Base-by-base conservation (phyloP, 73 alveolate genomes). In the Blepharisma japonicum region DNA sequence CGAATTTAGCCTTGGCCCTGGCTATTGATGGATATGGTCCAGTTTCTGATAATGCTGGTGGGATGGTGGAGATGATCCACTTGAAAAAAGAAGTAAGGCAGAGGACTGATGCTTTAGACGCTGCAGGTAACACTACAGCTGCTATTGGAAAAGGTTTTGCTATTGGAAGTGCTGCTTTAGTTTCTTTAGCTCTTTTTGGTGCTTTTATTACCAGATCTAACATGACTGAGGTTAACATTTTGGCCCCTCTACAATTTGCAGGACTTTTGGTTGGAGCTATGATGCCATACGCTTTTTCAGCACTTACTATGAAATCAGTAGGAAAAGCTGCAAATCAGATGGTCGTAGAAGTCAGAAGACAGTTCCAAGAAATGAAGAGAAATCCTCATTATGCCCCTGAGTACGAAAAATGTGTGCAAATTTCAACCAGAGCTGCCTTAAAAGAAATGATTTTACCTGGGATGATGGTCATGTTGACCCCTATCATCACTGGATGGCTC, bases 121-220 rank as follows among this genome's bases (percentile, higher is more conserved):
- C 99, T 18, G 98, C 98, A 27, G 99, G 99, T 9, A 93, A 93
- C 82, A 82, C 89, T 72, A 91, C 97, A 32, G 99, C 99, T 20
- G 99, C 99, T 71, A 83, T 77, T 79, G 96, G 99, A 20, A 95
- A 95, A 80, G 99, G 99, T 67, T 95, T 95, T 86, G 99, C 99
- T 83, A 95, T 93, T 71, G 99, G 99, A 71, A 88, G 97, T 7
- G 99, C 99, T 42, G 97, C 97, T 61, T 83, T 95, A 48, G 99
- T 93, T 56, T 84, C 97, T 39, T 87, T 95, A 47, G 97, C 99
- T n/a, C 94, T 95, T 23, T 88, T 92, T 89, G 98, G 98, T 77
- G 98, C 96, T 71, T 92, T 78, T 66, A 77, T 61, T 23, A 61
- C 77, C 42, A 61, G 77, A 23, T n/a, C 50, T 8, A 61, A 27